phyloP scores from a whole-genome alignment of 768 basidiomycete genomes.

The Phallus indusiatus region DNA sequence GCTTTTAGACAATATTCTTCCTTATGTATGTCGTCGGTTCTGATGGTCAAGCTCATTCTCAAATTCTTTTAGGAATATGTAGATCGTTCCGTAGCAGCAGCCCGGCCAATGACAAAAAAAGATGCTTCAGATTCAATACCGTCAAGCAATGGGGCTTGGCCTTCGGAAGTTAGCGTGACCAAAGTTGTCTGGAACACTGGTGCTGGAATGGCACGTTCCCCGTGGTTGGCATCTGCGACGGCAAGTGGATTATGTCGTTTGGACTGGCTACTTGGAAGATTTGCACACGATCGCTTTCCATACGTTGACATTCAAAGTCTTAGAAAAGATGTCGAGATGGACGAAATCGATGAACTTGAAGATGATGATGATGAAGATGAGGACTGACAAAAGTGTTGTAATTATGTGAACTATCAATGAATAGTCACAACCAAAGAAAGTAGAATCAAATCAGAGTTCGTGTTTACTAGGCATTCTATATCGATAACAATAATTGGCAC shows the following conservation, averaged over 20 bases:
- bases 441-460: too few relatives aligned
- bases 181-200: slow-evolving; percentile 75
- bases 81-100: slow-evolving; percentile 33
- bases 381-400: slow-evolving; percentile 12
- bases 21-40: slow-evolving; percentile 40
- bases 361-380: slow-evolving; percentile 28
- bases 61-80: slow-evolving; percentile 37
- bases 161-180: slow-evolving; percentile 66
- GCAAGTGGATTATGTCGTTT: slow-evolving; percentile 81
- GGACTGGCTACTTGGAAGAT: slow-evolving; percentile 72
- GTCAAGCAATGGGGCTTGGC: slow-evolving; percentile 61
- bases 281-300: slow-evolving; percentile 55
- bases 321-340: slow-evolving; percentile 39
- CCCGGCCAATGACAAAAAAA: slow-evolving; percentile 29
- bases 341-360: slow-evolving; percentile 21
- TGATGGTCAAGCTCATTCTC: background rate
- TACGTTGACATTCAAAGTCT: slow-evolving; percentile 56
- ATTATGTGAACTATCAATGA: background rate
- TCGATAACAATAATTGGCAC: too few relatives aligned
- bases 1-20: slow-evolving; percentile 82
- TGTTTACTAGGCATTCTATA: too few relatives aligned
- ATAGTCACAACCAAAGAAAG: too few relatives aligned
- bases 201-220: slow-evolving; percentile 51
- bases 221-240: slow-evolving; percentile 66
- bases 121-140: slow-evolving; percentile 17